Conservation (phyloP, 140 eudicot genomes). For the Cichorium intybus region DNA sequence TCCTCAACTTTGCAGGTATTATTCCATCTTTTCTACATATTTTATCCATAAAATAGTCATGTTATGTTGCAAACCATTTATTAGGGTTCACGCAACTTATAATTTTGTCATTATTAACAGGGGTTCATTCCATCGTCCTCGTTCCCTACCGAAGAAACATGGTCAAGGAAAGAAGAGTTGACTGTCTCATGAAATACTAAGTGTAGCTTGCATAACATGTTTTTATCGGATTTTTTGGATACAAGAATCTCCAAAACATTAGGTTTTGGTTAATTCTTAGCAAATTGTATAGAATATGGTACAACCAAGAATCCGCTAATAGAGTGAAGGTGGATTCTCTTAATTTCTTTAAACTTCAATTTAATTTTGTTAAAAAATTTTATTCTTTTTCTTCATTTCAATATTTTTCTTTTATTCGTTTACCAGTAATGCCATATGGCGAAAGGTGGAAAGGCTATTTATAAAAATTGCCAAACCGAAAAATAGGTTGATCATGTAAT, state of each 20-base stretch:
- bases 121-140: constrained; percentile 37
- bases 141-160: constrained; percentile 16
- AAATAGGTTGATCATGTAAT: too few species aligned
- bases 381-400: not conserved
- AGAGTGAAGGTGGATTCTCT: not conserved
- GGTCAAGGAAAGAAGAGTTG: constrained; percentile 19
- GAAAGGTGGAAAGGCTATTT: not conserved
- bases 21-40: not conserved
- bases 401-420: not conserved
- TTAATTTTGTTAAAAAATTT: not conserved
- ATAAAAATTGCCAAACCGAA: not conserved
- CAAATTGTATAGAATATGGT: constrained; percentile 7
- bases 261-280: not conserved
- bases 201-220: not conserved
- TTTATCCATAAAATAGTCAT: not conserved
- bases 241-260: constrained; percentile 3
- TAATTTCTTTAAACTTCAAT: not conserved
- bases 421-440: not conserved
- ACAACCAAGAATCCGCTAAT: not conserved
- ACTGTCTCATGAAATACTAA: not conserved
- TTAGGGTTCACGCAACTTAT: not conserved
- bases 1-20: constrained; percentile 51
- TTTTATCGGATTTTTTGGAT: not conserved
- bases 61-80: not conserved
- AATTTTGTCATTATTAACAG: constrained; percentile 7